Base-by-base conservation (phyloP, 352 stramenopile species). In the Phytophthora pistaciae region DNA sequence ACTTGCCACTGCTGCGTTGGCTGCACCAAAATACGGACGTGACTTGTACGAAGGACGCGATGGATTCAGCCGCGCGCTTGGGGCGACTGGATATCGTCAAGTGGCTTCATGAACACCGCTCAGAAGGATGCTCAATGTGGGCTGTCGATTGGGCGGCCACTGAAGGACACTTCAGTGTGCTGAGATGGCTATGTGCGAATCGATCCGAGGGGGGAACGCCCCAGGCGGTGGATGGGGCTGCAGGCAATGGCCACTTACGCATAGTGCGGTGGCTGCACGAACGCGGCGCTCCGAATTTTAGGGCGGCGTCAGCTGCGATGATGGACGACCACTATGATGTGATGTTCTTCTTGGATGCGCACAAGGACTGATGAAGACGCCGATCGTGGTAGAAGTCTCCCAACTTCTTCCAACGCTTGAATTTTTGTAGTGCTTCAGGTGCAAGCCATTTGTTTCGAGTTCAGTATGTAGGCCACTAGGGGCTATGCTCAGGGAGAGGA, bases 131-230 rank as follows among this genome's bases (percentile, higher is more conserved):
- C 25, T 23, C 52, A 5, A 2, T 27, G 2, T 23, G 10, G 4
- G 52, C 29, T 4, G 42, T 58, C 8, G 5, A 5, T 23, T 23
- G n/a, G 29, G 52, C 52, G 5, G 27, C 52, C 5, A 23, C 3
- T 21, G 2, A 58, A 7, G 52, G 27, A 13, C 29, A 44, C 29
- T 9, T 58, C 13, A 5, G n/a, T 4, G 29, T 58, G 52, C 9
- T 58, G n/a, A 58, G 44, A 44, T 58, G 25, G 52, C 25, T 58
- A 5, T 20, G 42, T 44, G 8, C 8, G 9, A 44, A 58, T 44
- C 25, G 13, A 23, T 58, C 25, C 6, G 29, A 53, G 25, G 25
- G 25, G 25, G 25, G 25, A 29, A 29, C 25, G 25, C 2, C 25
- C 25, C 25, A 40, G 33, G 33, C 33, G 33, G 11, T 40, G 33